Percentiles rank a stretch among this genome's conserved stretches.
phyloP scores from a whole-genome alignment of 176 grass and related monocot genomes.

The Lolium multiflorum region DNA sequence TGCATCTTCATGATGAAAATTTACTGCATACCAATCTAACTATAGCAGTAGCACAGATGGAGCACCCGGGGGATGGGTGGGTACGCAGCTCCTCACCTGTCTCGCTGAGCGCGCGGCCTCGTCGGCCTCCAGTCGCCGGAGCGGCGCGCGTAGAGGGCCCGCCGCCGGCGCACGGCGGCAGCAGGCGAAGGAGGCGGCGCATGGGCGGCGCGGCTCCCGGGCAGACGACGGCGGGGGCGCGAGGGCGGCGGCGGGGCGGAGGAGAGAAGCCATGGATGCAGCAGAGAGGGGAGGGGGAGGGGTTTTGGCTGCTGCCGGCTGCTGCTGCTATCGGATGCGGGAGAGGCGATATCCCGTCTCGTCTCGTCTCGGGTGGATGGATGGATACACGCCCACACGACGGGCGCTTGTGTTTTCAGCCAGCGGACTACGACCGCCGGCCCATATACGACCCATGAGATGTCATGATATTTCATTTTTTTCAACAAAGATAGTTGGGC shows the following conservation, averaged over 20 bases:
- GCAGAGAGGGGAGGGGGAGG: background rate
- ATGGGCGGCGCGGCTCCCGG: conserved; percentile 24
- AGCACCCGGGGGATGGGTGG: background rate
- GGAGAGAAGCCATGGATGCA: conserved; percentile 57
- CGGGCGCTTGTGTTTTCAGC: conserved; percentile 1
- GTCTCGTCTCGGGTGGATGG: background rate
- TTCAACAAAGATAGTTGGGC: no score
- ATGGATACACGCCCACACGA: background rate
- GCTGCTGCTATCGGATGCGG: conserved; percentile 20
- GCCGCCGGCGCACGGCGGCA: background rate
- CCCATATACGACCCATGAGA: no score
- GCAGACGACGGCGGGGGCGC: background rate
- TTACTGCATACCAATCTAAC: background rate
- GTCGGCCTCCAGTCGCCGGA: conserved; percentile 33
- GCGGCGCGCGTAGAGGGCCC: conserved; percentile 30
- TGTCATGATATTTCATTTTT: no score
- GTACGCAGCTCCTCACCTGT: conserved; percentile 44
- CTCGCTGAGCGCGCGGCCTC: conserved; percentile 41
- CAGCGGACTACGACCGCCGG: background rate
- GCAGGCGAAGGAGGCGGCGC: conserved; percentile 31
- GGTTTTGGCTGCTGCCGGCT: conserved; percentile 9
- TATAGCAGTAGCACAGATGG: background rate
- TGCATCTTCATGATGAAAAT: background rate
- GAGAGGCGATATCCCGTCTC: conserved; percentile 10
- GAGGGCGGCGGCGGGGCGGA: conserved; percentile 53